Evolutionary conservation across 2,329 filamentous ascomycete genomes (phyloP), one percentile per base, ranked within the genome.

Genomic region (Claviceps pazoutovae): DNA sequence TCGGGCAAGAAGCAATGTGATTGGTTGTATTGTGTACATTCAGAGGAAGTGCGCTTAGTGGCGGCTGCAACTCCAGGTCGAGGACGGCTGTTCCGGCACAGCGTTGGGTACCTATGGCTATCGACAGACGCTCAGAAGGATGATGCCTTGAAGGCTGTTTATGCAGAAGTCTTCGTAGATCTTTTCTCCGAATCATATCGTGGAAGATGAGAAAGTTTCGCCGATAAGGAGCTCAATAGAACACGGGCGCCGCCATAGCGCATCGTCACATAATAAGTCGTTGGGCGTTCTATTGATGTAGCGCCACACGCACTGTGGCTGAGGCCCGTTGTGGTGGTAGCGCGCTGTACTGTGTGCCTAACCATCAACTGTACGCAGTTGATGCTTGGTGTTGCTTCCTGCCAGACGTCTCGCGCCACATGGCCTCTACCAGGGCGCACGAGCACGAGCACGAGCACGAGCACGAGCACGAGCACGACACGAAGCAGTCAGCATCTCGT

Each of bases 391-490:
- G 30, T 34, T 34, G 30, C 30, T 34, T 11, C 9, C 30, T 34
- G 30, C 30, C 41, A 43, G 41, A 43, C 41, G 41, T 11, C 41
- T 52, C 50, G 36, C 48, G 56, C 56, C 56, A 57, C 56, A 51
- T 56, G 48, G 49, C 56, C 50, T 51, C 49, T 49, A 14, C 41
- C 6, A 19, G 39, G 8, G 19, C 39, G 39, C 48, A 43, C 41
- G 30, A 36, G 16, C 37, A 23, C 46, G 9, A 47, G 39, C 48
- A 43, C 41, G 30, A 36, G 16, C 37, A 43, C 41, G 2, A 43
- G 17, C 41, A 43, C 41, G 8, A 43, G 39, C 39, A 43, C 19
- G 17, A 43, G 41, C 41, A 43, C 41, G 4, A 43, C 41, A 13
- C 19, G 41, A 21, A 23, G 19, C 41, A 43, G 19, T 43, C 41